Conservation (phyloP, 352 stramenopile species). For the Phytopythium oedochilum region DNA sequence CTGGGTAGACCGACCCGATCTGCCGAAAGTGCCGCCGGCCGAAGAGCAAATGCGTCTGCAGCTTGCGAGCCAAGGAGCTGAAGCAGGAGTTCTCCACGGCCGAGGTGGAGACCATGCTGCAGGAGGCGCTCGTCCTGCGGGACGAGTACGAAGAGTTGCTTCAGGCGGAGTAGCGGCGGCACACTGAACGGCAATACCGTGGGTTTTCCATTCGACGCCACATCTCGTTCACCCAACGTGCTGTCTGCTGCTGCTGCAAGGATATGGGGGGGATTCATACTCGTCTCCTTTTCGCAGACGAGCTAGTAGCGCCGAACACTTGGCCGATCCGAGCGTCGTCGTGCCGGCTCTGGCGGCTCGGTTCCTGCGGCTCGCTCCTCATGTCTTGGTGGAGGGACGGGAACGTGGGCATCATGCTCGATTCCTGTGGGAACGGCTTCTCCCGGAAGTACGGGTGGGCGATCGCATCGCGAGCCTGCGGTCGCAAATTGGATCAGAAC, state of each 20-base stretch:
- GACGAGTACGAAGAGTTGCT: conserved; percentile 73
- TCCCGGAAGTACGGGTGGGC: conserved; percentile 60
- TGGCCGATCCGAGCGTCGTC: conserved; percentile 3
- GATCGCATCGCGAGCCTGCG: conserved; percentile 39
- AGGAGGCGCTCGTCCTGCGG: conserved; percentile 60
- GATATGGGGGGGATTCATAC: not conserved
- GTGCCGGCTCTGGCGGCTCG: not conserved
- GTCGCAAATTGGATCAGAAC: not conserved
- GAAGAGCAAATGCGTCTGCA: conserved; percentile 58
- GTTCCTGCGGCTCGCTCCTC: conserved; percentile 4
- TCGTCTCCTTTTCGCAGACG: not conserved
- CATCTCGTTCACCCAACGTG: too few species aligned
- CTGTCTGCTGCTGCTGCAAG: not conserved
- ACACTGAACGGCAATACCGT: too few species aligned
- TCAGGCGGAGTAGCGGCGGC: too few species aligned
- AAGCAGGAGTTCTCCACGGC: conserved; percentile 39
- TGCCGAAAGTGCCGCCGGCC: conserved; percentile 74
- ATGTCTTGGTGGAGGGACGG: conserved; percentile 47
- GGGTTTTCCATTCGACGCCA: too few species aligned
- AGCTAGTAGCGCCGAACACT: conserved; percentile 1
- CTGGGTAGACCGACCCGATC: conserved; percentile 10
- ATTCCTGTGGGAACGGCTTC: conserved; percentile 53
- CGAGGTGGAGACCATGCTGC: conserved; percentile 62
- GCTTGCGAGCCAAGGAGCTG: conserved; percentile 13
- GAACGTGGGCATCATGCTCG: conserved; percentile 62